Base-by-base conservation (phyloP, 192 early-diverging fungal species). In the Spinellus fusiger region DNA sequence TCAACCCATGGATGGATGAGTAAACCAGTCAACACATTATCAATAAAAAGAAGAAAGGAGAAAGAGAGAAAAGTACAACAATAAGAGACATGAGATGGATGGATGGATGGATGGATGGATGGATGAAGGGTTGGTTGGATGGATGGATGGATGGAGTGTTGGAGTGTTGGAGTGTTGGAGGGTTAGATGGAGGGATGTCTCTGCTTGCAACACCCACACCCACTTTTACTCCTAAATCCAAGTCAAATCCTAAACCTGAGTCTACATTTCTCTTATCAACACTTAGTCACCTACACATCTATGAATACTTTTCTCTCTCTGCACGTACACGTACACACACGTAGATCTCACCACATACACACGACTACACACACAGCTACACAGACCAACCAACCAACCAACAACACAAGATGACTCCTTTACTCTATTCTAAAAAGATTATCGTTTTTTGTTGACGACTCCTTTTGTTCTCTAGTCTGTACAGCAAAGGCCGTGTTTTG, bases 401-500 rank as follows among this genome's bases (percentile, higher is more conserved):
- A n/a, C 2, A 10, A 44, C 40, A 44, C 40, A 44, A 18, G 18
- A 12, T 12, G 18, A 44, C 2, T n/a, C 10, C 13, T 44, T 3
- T 2, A 44, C 4, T 6, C 18, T 12, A 3, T 18, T n/a, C 18
- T 44, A 12, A 18, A 44, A 12, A 44, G n/a, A n/a, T n/a, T n/a
- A n/a, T n/a, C n/a, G n/a, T n/a, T n/a, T n/a, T n/a, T 37, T 37
- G 35, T 5, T 9, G 15, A 44, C 10, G 20, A n/a, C 38, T n/a
- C 46, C 27, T 48, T 31, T 18, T 15, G 27, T 51, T 58, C 44
- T 62, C 34, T 77, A 99, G 97, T 84, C 90, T 98, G 70, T 98
- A 97, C 88, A 85, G 89, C 74, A 96, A 97, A 84, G 97, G 88
- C 77, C 88, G 92, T 74, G 85, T 97, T 80, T 89, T 97, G 75